These are phyloP conservation scores for Schizosaccharomyces lindneri DNA, from an alignment of 805 yeast species.

Conservation along the genomic window DNA sequence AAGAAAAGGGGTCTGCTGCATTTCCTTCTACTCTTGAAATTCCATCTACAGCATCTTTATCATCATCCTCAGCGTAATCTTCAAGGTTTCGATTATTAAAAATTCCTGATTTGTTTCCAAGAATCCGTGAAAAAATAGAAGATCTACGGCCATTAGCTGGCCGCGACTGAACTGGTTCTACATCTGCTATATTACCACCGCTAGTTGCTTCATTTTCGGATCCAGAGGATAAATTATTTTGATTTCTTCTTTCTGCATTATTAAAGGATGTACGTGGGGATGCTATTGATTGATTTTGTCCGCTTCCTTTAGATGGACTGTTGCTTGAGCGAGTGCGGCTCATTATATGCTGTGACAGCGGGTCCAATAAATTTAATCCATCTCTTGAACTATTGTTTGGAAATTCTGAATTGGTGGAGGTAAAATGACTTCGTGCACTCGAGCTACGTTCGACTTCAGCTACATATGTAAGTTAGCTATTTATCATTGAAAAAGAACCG, in stretches of 20 bases:
- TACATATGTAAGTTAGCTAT: too few species aligned
- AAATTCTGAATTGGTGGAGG: too few species aligned
- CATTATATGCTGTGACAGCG: not conserved
- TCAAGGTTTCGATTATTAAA: not conserved
- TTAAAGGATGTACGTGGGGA: too few species aligned
- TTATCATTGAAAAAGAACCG: too few species aligned
- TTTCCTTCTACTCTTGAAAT: constrained; percentile 1
- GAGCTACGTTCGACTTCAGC: too few species aligned
- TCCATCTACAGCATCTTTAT: not conserved
- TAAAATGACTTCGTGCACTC: too few species aligned
- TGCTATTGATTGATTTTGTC: too few species aligned
- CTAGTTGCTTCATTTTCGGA: not conserved
- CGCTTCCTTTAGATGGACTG: not conserved
- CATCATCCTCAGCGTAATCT: not conserved
- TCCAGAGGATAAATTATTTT: too few species aligned
- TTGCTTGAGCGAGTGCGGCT: not conserved
- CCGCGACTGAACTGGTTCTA: not conserved
- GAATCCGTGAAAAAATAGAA: too few species aligned
- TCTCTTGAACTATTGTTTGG: not conserved
- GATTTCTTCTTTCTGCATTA: too few species aligned
- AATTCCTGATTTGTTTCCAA: too few species aligned
- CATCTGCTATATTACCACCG: not conserved
- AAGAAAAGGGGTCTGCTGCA: not conserved
- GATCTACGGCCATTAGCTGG: not conserved
- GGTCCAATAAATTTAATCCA: not conserved